Percentiles rank a stretch among this genome's conserved stretches.
phyloP scores from a whole-genome alignment of 495 filamentous ascomycete genomes.

The Bacidia rubella region DNA sequence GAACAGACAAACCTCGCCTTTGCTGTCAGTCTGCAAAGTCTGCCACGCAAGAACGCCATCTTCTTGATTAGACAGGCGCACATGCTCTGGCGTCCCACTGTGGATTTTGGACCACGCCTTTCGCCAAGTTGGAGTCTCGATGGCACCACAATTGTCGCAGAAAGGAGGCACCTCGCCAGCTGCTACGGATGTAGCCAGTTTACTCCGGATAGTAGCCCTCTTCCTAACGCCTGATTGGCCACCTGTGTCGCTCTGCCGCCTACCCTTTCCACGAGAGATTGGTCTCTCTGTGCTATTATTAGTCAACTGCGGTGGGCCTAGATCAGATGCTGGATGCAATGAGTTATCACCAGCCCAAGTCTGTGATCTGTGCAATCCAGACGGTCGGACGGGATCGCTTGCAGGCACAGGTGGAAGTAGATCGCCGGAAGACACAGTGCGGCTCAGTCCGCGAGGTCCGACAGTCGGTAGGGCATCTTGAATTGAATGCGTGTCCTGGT shows the following conservation, averaged over 20 bases:
- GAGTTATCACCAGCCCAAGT: conserved; percentile 30
- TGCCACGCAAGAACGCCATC: conserved; percentile 51
- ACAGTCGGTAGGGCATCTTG: not conserved
- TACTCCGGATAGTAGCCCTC: conserved; percentile 48
- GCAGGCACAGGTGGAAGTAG: conserved; percentile 34
- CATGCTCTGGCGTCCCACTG: conserved; percentile 44
- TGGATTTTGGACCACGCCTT: conserved; percentile 67
- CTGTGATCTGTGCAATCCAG: conserved; percentile 31
- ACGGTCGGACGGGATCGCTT: conserved; percentile 42
- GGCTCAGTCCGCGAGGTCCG: conserved; percentile 7
- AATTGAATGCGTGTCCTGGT: conserved; percentile 2
- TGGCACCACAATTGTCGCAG: conserved; percentile 84
- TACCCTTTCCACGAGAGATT: conserved; percentile 1
- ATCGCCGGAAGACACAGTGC: conserved; percentile 24
- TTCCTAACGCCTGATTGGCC: conserved; percentile 28
- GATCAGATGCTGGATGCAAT: conserved; percentile 15
- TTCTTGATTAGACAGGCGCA: conserved; percentile 53
- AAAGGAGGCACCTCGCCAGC: conserved; percentile 68
- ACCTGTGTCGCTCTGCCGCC: conserved; percentile 17
- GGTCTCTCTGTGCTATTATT: conserved; percentile 7
- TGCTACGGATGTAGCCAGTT: conserved; percentile 50
- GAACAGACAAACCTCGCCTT: conserved; percentile 46
- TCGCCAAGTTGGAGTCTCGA: conserved; percentile 91
- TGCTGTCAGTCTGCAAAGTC: conserved; percentile 43
- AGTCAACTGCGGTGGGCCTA: not conserved